Conservation (phyloP, 371 early-diverging fungal genomes). For the Mortierella sp. region DNA sequence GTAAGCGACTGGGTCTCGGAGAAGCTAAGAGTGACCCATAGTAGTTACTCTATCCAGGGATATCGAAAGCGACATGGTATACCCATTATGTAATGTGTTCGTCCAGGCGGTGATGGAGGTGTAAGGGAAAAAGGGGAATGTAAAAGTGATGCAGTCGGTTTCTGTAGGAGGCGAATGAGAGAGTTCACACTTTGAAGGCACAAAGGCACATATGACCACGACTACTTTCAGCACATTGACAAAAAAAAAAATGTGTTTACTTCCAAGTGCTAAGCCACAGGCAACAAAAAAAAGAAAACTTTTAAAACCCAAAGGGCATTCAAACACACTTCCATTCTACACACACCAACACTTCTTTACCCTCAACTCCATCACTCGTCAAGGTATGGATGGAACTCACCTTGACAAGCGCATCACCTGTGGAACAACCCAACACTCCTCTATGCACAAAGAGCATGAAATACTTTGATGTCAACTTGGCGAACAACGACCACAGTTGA, state of each 20-base stretch:
- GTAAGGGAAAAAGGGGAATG: background rate
- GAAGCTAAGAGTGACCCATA: background rate
- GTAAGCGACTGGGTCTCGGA: background rate
- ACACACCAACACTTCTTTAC: background rate
- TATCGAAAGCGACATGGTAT: background rate
- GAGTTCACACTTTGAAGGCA: background rate
- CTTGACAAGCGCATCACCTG: background rate
- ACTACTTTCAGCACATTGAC: background rate
- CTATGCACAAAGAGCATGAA: background rate
- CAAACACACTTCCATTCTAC: background rate
- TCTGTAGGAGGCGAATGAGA: background rate
- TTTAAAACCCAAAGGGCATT: slow-evolving; percentile 4
- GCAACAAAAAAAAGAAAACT: slow-evolving; percentile 10
- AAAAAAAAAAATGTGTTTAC: slow-evolving; percentile 14
- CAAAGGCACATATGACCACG: background rate
- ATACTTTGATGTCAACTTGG: background rate
- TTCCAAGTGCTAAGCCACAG: slow-evolving; percentile 3
- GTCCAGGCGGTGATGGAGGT: slow-evolving; percentile 1
- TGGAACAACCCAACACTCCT: background rate
- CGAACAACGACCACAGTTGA: background rate
- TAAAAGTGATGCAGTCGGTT: background rate
- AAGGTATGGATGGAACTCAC: slow-evolving; percentile 26
- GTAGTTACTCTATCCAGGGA: background rate
- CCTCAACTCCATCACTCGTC: slow-evolving; percentile 15
- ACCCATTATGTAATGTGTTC: background rate